Evolutionary conservation across 352 stramenopile genomes (phyloP), one percentile per base, ranked within the genome.

Genomic region (Globisporangium mamillatum): DNA sequence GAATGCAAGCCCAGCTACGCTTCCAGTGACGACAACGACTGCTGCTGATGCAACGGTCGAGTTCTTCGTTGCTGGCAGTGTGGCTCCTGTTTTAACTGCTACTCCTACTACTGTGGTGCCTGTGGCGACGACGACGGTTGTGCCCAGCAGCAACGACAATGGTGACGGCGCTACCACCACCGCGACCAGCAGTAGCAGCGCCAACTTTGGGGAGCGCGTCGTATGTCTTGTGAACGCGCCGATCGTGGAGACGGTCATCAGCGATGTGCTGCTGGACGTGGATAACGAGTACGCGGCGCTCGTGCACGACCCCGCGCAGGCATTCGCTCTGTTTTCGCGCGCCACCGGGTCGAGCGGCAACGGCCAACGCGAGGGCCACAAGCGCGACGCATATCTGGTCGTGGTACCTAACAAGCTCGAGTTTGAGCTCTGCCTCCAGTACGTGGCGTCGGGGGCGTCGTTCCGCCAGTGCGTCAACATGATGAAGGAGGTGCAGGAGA

Each of bases 161-260:
- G 18, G 20, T 0, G 44, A 52, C 18, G 44, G 18, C 44, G 44
- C 44, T 52, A 10, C 18, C 41, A n/a, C 16, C 44, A 52, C 44
- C 4, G 4, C 44, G 6, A 50, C 41, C 41, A 50, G 16, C 4
- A 52, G 44, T 20, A n/a, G 12, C 5, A 14, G 14, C 22, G 57
- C 41, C 27, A 32, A 12, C 29, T 18, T 20, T 6, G 8, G 52
- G 16, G 65, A 64, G 41, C 60, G 54, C n/a, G 29, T 72, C 18
- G 44, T 63, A 29, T 32, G 60, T 24, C 60, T 67, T 38, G 48
- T 72, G 29, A 36, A 72, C 20, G 60, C 60, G 18, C 54, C 67
- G 29, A 72, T 72, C 27, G 60, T 72, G 4, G 67, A 72, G 8
- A 55, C 34, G 22, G 55, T 72, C 60, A n/a, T 72, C 38, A 53